Evolutionary conservation across 768 basidiomycete species (phyloP), one percentile per base, ranked within the genome.

Genomic region (Pulveroboletus frians): DNA sequence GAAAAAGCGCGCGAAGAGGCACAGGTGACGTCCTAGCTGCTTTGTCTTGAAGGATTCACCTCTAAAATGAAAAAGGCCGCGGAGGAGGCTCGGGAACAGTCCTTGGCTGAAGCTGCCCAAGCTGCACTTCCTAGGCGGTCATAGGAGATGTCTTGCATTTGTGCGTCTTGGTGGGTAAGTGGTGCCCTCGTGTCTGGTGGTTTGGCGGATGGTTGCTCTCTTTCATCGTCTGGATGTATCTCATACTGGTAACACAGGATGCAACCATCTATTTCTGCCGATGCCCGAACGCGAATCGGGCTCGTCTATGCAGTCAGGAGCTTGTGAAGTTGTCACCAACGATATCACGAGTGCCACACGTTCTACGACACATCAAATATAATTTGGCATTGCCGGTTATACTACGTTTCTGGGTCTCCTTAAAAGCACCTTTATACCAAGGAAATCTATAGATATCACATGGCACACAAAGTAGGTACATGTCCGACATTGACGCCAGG

Each of bases 31-130:
- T 49, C 40, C 2, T 0, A 27, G 14, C 2, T 35, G 21, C 9
- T 30, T 21, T 27, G 3, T 35, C 4, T n/a, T 18, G 21, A 34
- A 17, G n/a, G 31, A 9, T n/a, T 3, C 29, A 38, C 9, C n/a
- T 41, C 39, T 39, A 10, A 51, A 29, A 14, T 27, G 15, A 17
- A 32, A 39, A 20, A 65, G 65, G 67, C 50, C 27, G 54, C 13
- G 26, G 62, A 65, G 5, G 60, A 69, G 29, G 65, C 62, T 30
- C 66, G 56, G 32, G 66, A 67, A 46, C 54, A 18, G 23, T 60
- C 62, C 15, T 50, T 67, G 49, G 66, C 66, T 2, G 65, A 64
- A 39, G 66, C 67, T 9, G 66, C 66, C 1, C 66, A 67, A 46
- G 56, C 50, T 39, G 60, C 50, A 21, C 56, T 68, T 8, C 48